A percentile compares a stretch with the other conserved stretches of the same genome.
phyloP scores from a whole-genome alignment of 2,329 filamentous ascomycete genomes.

The Sclerotinia nivalis region DNA sequence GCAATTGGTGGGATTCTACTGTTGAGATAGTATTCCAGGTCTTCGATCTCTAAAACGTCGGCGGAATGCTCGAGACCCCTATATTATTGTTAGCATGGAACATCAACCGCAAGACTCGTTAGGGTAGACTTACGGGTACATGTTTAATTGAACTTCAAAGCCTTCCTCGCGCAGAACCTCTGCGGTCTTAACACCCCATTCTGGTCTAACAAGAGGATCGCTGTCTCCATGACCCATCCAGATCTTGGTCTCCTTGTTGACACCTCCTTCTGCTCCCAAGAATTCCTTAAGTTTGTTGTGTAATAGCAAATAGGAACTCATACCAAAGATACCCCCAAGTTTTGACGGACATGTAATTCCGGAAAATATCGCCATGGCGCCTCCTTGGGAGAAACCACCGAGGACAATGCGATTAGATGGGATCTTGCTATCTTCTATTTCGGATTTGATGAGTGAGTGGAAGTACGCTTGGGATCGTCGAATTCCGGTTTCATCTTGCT shows the following conservation, averaged over 20 bases:
- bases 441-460: slow-evolving; percentile 74
- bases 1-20: slow-evolving; percentile 49
- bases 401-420: slow-evolving; percentile 80
- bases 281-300: slow-evolving; percentile 62
- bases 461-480: slow-evolving; percentile 72
- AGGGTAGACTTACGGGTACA: slow-evolving; percentile 62
- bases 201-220: slow-evolving; percentile 71
- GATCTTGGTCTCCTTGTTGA: slow-evolving; percentile 76
- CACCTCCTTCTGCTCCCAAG: slow-evolving; percentile 51
- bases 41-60: slow-evolving; percentile 74
- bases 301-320: slow-evolving; percentile 81
- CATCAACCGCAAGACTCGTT: background rate
- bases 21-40: slow-evolving; percentile 65
- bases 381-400: slow-evolving; percentile 84
- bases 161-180: slow-evolving; percentile 68
- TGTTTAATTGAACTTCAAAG: slow-evolving; percentile 72
- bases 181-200: slow-evolving; percentile 68
- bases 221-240: slow-evolving; percentile 85
- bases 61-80: slow-evolving; percentile 76
- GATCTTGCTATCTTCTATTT: slow-evolving; percentile 74
- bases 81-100: slow-evolving; percentile 1
- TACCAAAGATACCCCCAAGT: slow-evolving; percentile 82
- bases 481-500: slow-evolving; percentile 73
- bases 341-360: slow-evolving; percentile 72
- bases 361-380: slow-evolving; percentile 80